phyloP scores from a whole-genome alignment of 306 rosid species.

The Ceratonia siliqua region DNA sequence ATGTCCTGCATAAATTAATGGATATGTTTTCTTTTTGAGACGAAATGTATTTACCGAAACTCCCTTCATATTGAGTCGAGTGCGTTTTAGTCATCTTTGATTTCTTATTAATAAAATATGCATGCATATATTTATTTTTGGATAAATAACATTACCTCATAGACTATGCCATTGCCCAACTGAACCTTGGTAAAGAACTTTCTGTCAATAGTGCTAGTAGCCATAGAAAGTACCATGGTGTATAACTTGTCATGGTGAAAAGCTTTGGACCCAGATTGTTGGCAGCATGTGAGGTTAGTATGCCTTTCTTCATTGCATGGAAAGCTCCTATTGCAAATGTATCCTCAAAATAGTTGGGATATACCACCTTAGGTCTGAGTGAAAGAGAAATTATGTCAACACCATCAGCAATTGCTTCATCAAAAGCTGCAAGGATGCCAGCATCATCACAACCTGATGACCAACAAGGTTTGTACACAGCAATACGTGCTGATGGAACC shows the following conservation, averaged over 20 bases:
- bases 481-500: conserved; percentile 33
- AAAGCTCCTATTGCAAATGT: conserved; percentile 47
- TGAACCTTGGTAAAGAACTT: conserved; percentile 37
- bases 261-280: conserved; percentile 37
- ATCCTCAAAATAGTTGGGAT: conserved; percentile 21
- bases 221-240: conserved; percentile 52
- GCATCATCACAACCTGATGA: not conserved
- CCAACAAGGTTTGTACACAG: conserved; percentile 23
- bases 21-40: conserved; percentile 4
- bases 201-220: conserved; percentile 44
- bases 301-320: conserved; percentile 44
- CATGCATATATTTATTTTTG: too few species aligned
- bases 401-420: conserved; percentile 49
- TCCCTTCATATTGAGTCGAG: conserved; percentile 34
- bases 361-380: not conserved
- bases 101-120: too few species aligned
- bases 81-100: not conserved
- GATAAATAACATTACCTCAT: conserved; percentile 16
- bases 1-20: conserved; percentile 43
- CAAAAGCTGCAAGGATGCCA: conserved; percentile 39
- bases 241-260: conserved; percentile 1
- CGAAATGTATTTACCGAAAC: conserved; percentile 36
- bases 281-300: conserved; percentile 42
- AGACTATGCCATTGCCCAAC: conserved; percentile 29
- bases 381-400: conserved; percentile 49